Conservation (phyloP, 371 early-diverging fungal genomes). For the Mucor irregularis region DNA sequence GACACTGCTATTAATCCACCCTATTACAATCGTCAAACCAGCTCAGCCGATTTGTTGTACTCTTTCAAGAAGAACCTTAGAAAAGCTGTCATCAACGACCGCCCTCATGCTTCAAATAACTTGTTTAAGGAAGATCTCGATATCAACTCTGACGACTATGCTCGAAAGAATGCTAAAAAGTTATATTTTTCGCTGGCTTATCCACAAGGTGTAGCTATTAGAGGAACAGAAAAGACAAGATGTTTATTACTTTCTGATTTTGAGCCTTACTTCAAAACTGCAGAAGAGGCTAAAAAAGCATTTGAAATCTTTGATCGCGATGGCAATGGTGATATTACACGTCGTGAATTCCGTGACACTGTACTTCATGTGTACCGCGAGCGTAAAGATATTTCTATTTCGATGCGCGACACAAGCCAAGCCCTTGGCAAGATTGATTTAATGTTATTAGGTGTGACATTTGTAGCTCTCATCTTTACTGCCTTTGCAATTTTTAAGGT, state of each 20-base stretch:
- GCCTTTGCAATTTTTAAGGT: constrained; percentile 63
- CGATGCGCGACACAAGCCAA: constrained; percentile 65
- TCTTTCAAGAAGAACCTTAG: constrained; percentile 32
- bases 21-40: not conserved
- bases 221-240: constrained; percentile 20
- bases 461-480: constrained; percentile 40
- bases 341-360: constrained; percentile 67
- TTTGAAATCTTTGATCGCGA: constrained; percentile 73
- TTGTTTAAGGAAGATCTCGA: constrained; percentile 38
- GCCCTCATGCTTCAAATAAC: constrained; percentile 26
- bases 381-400: constrained; percentile 59
- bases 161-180: constrained; percentile 46
- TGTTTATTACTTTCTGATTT: constrained; percentile 49
- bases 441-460: constrained; percentile 52
- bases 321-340: constrained; percentile 67
- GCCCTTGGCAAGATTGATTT: constrained; percentile 74
- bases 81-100: constrained; percentile 38
- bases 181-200: constrained; percentile 41
- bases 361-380: constrained; percentile 67
- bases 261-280: constrained; percentile 54
- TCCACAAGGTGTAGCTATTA: constrained; percentile 18
- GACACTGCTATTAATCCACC: too few relatives aligned
- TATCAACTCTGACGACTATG: constrained; percentile 47
- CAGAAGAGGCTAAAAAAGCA: constrained; percentile 59
- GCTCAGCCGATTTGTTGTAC: constrained; percentile 14